Evolutionary conservation across 2,329 filamentous ascomycete species (phyloP), one percentile per base, ranked within the genome.

Genomic region (Aspergillus niger): DNA sequence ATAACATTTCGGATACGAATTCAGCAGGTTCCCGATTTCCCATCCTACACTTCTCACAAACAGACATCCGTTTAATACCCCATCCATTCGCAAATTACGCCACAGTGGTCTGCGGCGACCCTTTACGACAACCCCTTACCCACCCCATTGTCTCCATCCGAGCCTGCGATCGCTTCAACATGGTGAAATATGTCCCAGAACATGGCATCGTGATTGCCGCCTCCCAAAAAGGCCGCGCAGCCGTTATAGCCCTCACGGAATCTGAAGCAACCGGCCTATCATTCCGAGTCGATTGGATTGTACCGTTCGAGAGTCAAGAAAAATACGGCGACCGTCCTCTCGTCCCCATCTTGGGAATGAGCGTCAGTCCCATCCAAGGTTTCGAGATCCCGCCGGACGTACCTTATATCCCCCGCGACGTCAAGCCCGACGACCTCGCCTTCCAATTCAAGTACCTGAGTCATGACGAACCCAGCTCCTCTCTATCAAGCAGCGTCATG

Each of bases 171-270:
- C 82, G 86, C 7, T 79, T 87, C 39, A 87, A 85, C 69, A 83
- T 86, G 79, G 74, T 81, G 24, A 79, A 82, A 11, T 81, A 86
- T 55, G 81, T 89, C 15, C 83, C 85, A 0, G 82, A 86, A 39
- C 75, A 88, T 5, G 85, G 85, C 3, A 73, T 88, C 49, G 80
- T 88, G 28, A 72, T 87, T 26, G 76, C 85, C 2, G 86, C 81
- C 0, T 83, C 82, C 1, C 85, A 86, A 50, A 81, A 82, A 57
- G 86, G 86, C 3, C 80, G 83, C 4, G 83, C 80, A 20, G 81
- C 81, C 3, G 74, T 89, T 2, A 79, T 87, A 50, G 76, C 80
- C 0, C 74, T 88, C 20, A 85, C 83, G 3, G 68, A 73, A 62
- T 69, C 72, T 38, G 60, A 69, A 49, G 63, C 70, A 15, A 72